Conservation (phyloP, 2,329 filamentous ascomycete species). For the Fusarium sp. region DNA sequence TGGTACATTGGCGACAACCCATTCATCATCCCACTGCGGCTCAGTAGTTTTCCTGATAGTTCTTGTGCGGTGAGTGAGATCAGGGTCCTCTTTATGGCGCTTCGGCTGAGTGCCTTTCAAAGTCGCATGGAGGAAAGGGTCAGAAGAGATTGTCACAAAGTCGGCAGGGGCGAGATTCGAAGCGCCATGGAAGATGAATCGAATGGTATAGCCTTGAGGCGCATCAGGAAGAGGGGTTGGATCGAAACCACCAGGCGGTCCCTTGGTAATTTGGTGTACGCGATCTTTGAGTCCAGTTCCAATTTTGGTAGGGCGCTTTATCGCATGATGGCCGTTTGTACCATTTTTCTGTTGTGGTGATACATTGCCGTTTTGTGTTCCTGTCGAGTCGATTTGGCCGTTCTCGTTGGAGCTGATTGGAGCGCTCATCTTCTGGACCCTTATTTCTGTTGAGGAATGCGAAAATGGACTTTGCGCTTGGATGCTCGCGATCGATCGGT, state of each 20-base stretch:
- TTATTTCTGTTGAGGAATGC: conserved; percentile 8
- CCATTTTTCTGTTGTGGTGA: conserved; percentile 16
- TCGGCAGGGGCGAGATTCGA: conserved; percentile 86
- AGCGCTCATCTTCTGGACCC: conserved; percentile 31
- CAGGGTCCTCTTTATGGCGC: conserved; percentile 87
- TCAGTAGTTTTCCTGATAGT: conserved; percentile 79
- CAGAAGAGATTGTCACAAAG: conserved; percentile 79
- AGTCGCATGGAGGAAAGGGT: conserved; percentile 85
- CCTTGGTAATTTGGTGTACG: conserved; percentile 46
- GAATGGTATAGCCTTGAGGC: conserved; percentile 84
- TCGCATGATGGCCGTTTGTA: conserved; percentile 21
- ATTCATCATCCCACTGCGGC: conserved; percentile 85
- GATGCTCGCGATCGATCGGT: neutral
- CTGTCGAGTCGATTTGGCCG: conserved; percentile 12
- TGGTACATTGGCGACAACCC: conserved; percentile 90
- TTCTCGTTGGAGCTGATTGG: conserved; percentile 27
- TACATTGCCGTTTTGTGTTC: conserved; percentile 13
- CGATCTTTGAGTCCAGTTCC: conserved; percentile 44
- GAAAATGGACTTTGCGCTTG: conserved; percentile 13
- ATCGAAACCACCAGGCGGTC: conserved; percentile 83
- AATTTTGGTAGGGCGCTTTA: conserved; percentile 20
- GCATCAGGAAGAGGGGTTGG: conserved; percentile 79
- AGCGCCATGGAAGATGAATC: conserved; percentile 86
- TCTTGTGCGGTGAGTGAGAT: conserved; percentile 77
- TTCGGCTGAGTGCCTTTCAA: conserved; percentile 76